Evolutionary conservation across 2,329 filamentous ascomycete species (phyloP), one percentile per base, ranked within the genome.

Genomic region (Aspergillus aculeatinus): DNA sequence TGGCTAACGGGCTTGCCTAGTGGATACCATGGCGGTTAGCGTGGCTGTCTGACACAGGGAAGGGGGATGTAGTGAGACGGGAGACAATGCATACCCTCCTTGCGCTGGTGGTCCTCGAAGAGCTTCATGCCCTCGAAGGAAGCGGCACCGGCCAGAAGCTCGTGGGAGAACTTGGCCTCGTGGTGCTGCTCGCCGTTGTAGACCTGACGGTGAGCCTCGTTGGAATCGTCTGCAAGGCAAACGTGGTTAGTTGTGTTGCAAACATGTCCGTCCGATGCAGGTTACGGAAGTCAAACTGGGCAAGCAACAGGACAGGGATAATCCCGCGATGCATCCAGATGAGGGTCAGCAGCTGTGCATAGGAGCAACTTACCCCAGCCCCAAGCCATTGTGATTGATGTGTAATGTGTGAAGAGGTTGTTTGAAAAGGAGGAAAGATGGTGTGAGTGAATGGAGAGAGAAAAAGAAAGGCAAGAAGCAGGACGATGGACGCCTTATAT

Each of bases 101-200:
- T 81, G 70, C 89, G 87, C 80, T 92, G 89, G 69, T 85, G 81
- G 75, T 92, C 87, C 78, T 93, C 90, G 70, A 87, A 93, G 23
- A 87, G 80, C 82, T 92, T 92, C 84, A 94, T 89, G 69, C 87
- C 91, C 65, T 86, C 88, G 73, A 94, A 94, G 63, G 88, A 86
- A 60, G 90, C 90, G 60, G 87, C 91, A 63, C 89, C 89, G 65
- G 87, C 90, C 58, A 93, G 74, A 51, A 91, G 72, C 80, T 95
- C 90, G 78, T 94, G 90, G 67, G 84, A 84, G 71, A 90, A 79
- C 72, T 84, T 84, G 68, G 83, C 81, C 77, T 90, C 78, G 78
- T 90, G 82, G 60, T 81, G 60, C 52, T 72, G 55, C 51, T 78
- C 12, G 16, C 29, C 74, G 61, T 80, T 75, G 74, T 86, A 84